These are phyloP conservation scores for Colletotrichum cordylinicola DNA, from an alignment of 2,329 filamentous ascomycete species.

Conservation along the genomic window DNA sequence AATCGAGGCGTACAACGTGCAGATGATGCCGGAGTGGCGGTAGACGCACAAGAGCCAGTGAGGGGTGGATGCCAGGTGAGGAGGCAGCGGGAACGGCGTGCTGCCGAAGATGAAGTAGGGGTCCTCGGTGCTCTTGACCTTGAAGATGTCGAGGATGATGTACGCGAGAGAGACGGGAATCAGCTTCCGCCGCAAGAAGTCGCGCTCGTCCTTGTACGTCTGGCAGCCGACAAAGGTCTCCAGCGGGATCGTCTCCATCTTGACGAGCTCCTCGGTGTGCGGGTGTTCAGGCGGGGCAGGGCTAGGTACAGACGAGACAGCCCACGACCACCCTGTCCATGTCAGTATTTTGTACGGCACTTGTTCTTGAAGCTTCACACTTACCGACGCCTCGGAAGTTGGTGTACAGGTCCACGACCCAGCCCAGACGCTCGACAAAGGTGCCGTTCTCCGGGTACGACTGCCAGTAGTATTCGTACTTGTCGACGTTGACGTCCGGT, in stretches of 20 bases:
- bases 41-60: slow-evolving; percentile 54
- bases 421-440: slow-evolving; percentile 56
- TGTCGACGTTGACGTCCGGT: slow-evolving; percentile 15
- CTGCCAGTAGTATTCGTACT: slow-evolving; percentile 65
- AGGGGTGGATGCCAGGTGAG: slow-evolving; percentile 48
- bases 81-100: slow-evolving; percentile 41
- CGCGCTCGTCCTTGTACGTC: slow-evolving; percentile 44
- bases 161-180: slow-evolving; percentile 61
- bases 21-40: slow-evolving; percentile 61
- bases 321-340: slow-evolving; percentile 61
- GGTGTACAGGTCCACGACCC: slow-evolving; percentile 60
- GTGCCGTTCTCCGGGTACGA: slow-evolving; percentile 57
- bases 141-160: slow-evolving; percentile 72
- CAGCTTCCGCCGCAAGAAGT: slow-evolving; percentile 53
- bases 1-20: slow-evolving; percentile 65
- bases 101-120: slow-evolving; percentile 74
- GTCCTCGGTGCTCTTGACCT: slow-evolving; percentile 74
- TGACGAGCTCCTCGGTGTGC: slow-evolving; percentile 40
- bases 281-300: slow-evolving; percentile 48
- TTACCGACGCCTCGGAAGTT: slow-evolving; percentile 62
- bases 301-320: slow-evolving; percentile 53
- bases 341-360: not conserved
- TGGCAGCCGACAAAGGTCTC: slow-evolving; percentile 51
- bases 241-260: slow-evolving; percentile 46
- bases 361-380: slow-evolving; percentile 13